Evolutionary conservation across 2,329 filamentous ascomycete species (phyloP), one percentile per base, ranked within the genome.

Genomic region (Colletotrichum liaoningense): DNA sequence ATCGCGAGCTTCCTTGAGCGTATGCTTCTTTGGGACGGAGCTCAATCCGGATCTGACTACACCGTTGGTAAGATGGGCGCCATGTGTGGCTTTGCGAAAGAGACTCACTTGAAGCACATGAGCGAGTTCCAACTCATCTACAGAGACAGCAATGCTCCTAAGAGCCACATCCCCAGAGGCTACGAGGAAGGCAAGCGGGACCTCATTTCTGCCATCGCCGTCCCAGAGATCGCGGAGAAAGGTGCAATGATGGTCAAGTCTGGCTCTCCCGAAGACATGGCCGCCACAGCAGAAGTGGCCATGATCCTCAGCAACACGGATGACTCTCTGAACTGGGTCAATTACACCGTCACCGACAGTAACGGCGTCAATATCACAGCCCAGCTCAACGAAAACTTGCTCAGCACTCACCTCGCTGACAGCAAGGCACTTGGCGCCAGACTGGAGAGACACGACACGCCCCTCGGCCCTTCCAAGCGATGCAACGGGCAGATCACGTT

Each of bases 81-180:
- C 12, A 33, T 24, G 5, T 73, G 70, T 56, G 42, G 35, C 30
- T 33, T 28, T 54, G 46, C 30, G 16, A 30, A 28, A 22, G 26
- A 38, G 4, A 26, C 7, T 4, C 26, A 19, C 38, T 6, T 42
- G 38, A 42, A 60, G 35, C 46, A 26, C 24, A 22, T 65, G 4
- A 55, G 67, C 67, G 67, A 65, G 16, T 73, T 73, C 56, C 35
- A 56, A 1, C 70, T 73, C 35, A 65, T 73, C 56, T 73, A 67
- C 49, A 67, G 67, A 28, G 60, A 73, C 35, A 56, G 56, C 22
- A 56, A 26, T 0, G 60, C 67, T 4, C 22, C 11, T 3, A 11
- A 24, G 14, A 14, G 52, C 52, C 22, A 55, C 22, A 22, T 28
- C 14, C 33, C 33, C 33, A 35, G 22, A 28, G 22, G 4, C 52